These are phyloP conservation scores for Pulveroboletus sp. DNA, from an alignment of 768 basidiomycete genomes.

Conservation along the genomic window DNA sequence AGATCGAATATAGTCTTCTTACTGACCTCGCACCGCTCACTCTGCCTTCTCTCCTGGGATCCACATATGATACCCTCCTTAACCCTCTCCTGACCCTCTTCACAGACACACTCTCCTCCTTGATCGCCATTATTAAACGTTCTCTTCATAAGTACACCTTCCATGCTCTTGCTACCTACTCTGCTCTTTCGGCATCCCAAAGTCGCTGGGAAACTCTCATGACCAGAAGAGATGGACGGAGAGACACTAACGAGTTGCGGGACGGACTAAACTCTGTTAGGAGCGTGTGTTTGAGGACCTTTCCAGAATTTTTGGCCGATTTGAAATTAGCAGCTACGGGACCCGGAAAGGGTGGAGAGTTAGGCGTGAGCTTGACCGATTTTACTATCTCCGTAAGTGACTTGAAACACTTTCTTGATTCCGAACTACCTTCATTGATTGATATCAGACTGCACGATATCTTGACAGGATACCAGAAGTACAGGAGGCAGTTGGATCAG, in stretches of 20 bases:
- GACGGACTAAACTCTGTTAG: conserved; percentile 64
- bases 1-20: conserved; percentile 69
- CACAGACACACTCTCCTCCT: conserved; percentile 55
- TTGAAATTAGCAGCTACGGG: conserved; percentile 57
- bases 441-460: conserved; percentile 59
- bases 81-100: conserved; percentile 63
- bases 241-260: conserved; percentile 61
- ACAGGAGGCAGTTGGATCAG: conserved; percentile 58
- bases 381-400: conserved; percentile 49
- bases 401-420: neutral
- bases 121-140: conserved; percentile 65
- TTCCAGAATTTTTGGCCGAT: conserved; percentile 80
- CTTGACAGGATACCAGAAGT: conserved; percentile 68
- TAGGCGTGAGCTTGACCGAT: conserved; percentile 61
- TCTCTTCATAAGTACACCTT: conserved; percentile 76
- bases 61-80: conserved; percentile 59
- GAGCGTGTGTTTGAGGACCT: conserved; percentile 70
- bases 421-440: neutral
- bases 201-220: conserved; percentile 65
- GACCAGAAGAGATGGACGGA: conserved; percentile 41
- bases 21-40: conserved; percentile 60
- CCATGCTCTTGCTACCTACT: conserved; percentile 70
- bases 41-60: conserved; percentile 43
- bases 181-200: conserved; percentile 52
- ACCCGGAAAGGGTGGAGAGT: conserved; percentile 49